Evolutionary conservation across 2,329 filamentous ascomycete species (phyloP).

Genomic region (Fusarium nodosum): DNA sequence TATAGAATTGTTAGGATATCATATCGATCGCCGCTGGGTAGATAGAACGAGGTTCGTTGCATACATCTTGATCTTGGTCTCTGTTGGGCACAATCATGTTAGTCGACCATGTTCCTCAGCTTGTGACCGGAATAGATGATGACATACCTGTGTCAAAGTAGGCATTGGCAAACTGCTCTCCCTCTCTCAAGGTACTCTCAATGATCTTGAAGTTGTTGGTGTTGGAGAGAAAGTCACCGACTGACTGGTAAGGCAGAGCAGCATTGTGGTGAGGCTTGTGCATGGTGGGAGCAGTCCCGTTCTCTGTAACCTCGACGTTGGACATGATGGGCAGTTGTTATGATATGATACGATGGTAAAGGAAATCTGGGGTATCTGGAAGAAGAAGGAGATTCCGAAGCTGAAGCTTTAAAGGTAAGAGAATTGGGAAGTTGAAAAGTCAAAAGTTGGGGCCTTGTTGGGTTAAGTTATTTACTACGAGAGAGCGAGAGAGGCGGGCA

Average conservation of each 20-base stretch:
- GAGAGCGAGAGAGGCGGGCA: conserved; percentile 1
- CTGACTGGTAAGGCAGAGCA: conserved; percentile 19
- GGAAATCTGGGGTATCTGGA: conserved; percentile 9
- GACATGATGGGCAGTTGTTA: conserved; percentile 9
- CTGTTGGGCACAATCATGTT: conserved; percentile 63
- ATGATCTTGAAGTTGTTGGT: conserved; percentile 45
- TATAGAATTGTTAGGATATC: conserved; percentile 8
- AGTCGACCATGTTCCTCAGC: not conserved
- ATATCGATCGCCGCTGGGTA: not conserved
- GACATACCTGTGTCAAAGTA: conserved; percentile 51
- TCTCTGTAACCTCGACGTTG: conserved; percentile 8
- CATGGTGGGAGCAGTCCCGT: conserved; percentile 9
- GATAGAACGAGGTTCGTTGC: not conserved
- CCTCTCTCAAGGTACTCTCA: conserved; percentile 44
- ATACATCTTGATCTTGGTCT: conserved; percentile 48
- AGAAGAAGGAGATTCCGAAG: conserved; percentile 21
- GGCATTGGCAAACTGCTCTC: conserved; percentile 72
- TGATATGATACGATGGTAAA: not conserved
- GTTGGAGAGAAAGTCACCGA: conserved; percentile 44
- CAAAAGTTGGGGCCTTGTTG: conserved; percentile 13
- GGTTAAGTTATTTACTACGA: conserved; percentile 17
- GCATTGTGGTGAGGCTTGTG: conserved; percentile 19
- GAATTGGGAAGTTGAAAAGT: conserved; percentile 10
- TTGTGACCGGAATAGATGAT: too few species aligned
- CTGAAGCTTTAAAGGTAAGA: conserved; percentile 1